Percentiles rank a stretch among this genome's conserved stretches.
Evolutionary conservation across 2,329 filamentous ascomycete species (phyloP).

Genomic region (Arthrobotrys entomopaga): DNA sequence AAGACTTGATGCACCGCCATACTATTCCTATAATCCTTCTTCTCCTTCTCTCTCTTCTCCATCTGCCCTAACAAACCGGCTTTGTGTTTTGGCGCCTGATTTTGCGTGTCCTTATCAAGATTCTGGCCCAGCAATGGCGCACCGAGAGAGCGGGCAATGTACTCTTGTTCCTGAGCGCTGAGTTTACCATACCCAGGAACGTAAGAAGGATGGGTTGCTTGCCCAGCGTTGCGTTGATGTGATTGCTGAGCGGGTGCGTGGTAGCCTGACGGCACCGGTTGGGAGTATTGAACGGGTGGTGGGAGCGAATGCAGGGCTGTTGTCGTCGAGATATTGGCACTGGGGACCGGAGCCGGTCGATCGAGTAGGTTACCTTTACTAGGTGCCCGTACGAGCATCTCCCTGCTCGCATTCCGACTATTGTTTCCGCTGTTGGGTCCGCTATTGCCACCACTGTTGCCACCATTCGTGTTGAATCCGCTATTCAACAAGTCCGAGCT

Average conservation of each 20-base stretch:
- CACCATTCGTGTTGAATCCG: too few relatives aligned
- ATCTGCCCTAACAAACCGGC: constrained; percentile 80
- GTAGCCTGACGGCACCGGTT: constrained; percentile 23
- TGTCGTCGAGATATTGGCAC: constrained; percentile 6
- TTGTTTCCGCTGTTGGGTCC: constrained; percentile 9
- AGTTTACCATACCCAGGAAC: constrained; percentile 65
- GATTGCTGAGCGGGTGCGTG: constrained; percentile 57
- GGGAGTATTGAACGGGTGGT: constrained; percentile 16
- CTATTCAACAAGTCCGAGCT: constrained; percentile 26
- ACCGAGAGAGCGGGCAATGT: constrained; percentile 83
- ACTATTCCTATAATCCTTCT: constrained; percentile 74
- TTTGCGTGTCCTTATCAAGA: constrained; percentile 61
- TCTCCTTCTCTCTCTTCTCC: constrained; percentile 81
- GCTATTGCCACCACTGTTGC: constrained; percentile 1
- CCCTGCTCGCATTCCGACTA: constrained; percentile 17
- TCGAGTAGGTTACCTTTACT: constrained; percentile 30
- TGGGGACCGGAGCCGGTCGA: constrained; percentile 1
- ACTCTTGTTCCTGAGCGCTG: constrained; percentile 88
- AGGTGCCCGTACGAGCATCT: constrained; percentile 14
- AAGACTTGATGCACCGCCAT: constrained; percentile 79
- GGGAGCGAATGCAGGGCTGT: constrained; percentile 32
- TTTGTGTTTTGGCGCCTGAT: constrained; percentile 67
- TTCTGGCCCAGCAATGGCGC: constrained; percentile 71
- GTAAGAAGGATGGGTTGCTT: constrained; percentile 32
- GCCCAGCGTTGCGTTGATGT: constrained; percentile 61